These are phyloP conservation scores for Calvatia gigantea DNA, from an alignment of 768 basidiomycete genomes.

Conservation along the genomic window DNA sequence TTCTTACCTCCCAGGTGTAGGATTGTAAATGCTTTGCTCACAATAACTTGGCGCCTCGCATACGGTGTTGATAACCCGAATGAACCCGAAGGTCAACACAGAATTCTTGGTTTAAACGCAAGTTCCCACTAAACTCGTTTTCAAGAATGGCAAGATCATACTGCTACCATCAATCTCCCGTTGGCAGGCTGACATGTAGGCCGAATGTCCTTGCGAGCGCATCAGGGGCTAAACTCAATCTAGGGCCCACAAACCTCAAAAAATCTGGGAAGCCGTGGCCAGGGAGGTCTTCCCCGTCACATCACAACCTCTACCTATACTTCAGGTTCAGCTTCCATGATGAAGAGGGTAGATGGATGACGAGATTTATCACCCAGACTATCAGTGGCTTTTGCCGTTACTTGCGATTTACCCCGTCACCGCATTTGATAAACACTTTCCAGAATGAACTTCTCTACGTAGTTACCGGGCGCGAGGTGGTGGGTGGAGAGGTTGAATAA, in stretches of 20 bases:
- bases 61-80: constrained; percentile 50
- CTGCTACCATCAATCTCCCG: neutral
- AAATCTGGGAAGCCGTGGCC: neutral
- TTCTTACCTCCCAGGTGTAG: neutral
- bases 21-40: neutral
- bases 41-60: constrained; percentile 55
- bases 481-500: no score
- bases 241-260: neutral
- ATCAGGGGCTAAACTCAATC: neutral
- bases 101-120: neutral
- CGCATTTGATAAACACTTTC: no score
- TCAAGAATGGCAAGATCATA: neutral
- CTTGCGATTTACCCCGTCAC: no score
- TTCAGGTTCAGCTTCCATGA: neutral
- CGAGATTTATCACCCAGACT: no score
- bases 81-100: constrained; percentile 49
- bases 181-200: neutral
- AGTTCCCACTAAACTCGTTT: neutral
- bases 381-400: no score
- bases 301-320: neutral
- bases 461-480: no score
- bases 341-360: no score
- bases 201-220: neutral
- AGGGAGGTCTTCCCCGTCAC: neutral
- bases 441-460: no score